Evolutionary conservation across 2,329 filamentous ascomycete species (phyloP).

Genomic region (Verticillium zaregamsianum): DNA sequence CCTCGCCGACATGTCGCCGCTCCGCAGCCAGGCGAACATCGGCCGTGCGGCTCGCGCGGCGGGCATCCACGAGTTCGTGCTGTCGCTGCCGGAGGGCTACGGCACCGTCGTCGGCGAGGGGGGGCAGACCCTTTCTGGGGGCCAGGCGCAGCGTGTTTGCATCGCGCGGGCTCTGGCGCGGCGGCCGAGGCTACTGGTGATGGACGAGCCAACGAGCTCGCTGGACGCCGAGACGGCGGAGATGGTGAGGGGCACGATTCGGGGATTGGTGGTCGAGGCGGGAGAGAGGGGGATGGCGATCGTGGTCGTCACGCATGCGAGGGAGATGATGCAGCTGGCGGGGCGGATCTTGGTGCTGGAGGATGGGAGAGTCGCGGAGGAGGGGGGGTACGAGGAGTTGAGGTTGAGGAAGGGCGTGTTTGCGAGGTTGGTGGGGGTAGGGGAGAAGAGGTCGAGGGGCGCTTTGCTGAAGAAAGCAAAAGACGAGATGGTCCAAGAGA

Average conservation of each 20-base stretch:
- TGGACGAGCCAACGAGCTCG: slow-evolving; percentile 85
- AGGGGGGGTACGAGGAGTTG: slow-evolving; percentile 63
- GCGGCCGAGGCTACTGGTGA: slow-evolving; percentile 65
- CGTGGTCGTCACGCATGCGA: slow-evolving; percentile 76
- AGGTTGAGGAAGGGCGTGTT: slow-evolving; percentile 39
- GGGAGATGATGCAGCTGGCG: slow-evolving; percentile 81
- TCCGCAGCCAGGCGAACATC: slow-evolving; percentile 41
- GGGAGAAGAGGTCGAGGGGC: slow-evolving; percentile 11
- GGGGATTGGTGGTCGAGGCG: slow-evolving; percentile 37
- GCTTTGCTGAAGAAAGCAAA: neutral
- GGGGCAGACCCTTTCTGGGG: slow-evolving; percentile 69
- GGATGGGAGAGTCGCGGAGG: slow-evolving; percentile 61
- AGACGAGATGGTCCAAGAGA: neutral
- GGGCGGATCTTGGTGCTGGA: slow-evolving; percentile 70
- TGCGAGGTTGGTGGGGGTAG: slow-evolving; percentile 37
- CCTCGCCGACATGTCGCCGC: slow-evolving; percentile 48
- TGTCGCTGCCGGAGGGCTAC: slow-evolving; percentile 55
- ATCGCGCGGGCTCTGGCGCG: slow-evolving; percentile 77
- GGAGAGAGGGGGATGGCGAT: slow-evolving; percentile 53
- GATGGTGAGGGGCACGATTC: slow-evolving; percentile 60
- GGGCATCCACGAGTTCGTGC: slow-evolving; percentile 73
- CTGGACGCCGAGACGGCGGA: slow-evolving; percentile 68
- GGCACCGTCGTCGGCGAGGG: slow-evolving; percentile 73
- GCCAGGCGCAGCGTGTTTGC: slow-evolving; percentile 76
- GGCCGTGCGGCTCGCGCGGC: slow-evolving; percentile 50